Evolutionary conservation across 1,139 yeast species (phyloP).

Genomic region (Suhomyces taliae): DNA sequence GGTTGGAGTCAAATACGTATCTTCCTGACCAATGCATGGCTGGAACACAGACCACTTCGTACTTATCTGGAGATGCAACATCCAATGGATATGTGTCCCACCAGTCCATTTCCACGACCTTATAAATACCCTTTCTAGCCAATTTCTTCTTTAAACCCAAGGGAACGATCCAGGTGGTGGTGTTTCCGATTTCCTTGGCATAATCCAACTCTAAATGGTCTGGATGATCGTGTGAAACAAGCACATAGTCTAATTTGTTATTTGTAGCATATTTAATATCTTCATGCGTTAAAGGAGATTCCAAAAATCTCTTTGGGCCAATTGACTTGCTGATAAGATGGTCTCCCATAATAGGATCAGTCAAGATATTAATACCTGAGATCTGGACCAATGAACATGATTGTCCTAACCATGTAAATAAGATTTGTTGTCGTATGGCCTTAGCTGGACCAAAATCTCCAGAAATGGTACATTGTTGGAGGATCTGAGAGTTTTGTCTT

Average conservation of each 20-base stretch:
- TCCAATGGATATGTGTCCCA: constrained; percentile 69
- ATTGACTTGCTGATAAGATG: constrained; percentile 59
- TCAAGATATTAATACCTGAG: constrained; percentile 69
- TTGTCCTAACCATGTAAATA: constrained; percentile 92
- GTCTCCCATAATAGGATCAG: constrained; percentile 82
- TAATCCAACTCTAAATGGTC: constrained; percentile 80
- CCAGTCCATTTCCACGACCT: constrained; percentile 80
- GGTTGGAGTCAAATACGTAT: constrained; percentile 71
- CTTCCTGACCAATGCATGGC: constrained; percentile 99
- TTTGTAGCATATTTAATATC: constrained; percentile 57
- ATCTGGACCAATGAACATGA: constrained; percentile 78
- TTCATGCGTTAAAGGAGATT: constrained; percentile 63
- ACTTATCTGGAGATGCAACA: constrained; percentile 45
- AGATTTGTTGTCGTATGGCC: constrained; percentile 45
- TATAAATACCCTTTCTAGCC: constrained; percentile 53
- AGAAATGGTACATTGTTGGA: constrained; percentile 28
- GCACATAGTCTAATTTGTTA: constrained; percentile 58
- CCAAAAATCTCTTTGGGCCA: constrained; percentile 82
- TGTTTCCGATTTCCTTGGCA: constrained; percentile 57
- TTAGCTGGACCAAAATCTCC: constrained; percentile 26
- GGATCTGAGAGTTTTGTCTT: constrained; percentile 29
- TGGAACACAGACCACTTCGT: constrained; percentile 85
- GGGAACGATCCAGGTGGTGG: constrained; percentile 82
- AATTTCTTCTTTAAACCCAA: constrained; percentile 66
- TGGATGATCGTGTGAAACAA: constrained; percentile 94